phyloP scores from a whole-genome alignment of 257 asterid species.

The Solanum pennellii region DNA sequence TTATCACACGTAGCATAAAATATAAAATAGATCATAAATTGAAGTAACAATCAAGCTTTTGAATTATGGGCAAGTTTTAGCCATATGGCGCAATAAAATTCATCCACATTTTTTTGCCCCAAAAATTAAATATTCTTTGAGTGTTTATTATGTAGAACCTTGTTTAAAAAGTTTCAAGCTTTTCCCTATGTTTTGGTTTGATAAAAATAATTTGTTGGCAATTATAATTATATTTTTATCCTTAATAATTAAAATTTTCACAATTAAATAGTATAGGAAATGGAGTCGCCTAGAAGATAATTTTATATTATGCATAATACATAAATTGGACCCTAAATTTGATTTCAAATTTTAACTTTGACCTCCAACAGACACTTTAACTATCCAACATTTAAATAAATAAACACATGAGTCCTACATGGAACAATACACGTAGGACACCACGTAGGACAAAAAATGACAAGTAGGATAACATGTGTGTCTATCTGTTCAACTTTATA shows the following conservation, averaged over 20 bases:
- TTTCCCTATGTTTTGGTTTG: not conserved
- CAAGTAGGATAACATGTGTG: too few relatives aligned
- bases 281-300: not conserved
- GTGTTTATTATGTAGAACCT: not conserved
- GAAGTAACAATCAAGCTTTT: not conserved
- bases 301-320: too few relatives aligned
- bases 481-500: too few relatives aligned
- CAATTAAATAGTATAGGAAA: not conserved
- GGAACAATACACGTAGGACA: too few relatives aligned
- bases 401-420: too few relatives aligned
- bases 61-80: constrained; percentile 1
- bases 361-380: too few relatives aligned
- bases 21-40: not conserved
- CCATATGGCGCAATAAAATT: constrained; percentile 2
- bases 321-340: too few relatives aligned
- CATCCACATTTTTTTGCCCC: not conserved
- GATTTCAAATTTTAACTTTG: too few relatives aligned
- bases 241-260: not conserved
- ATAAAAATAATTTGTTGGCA: not conserved
- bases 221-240: not conserved
- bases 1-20: constrained; percentile 2
- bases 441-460: too few relatives aligned
- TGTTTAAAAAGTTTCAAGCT: not conserved
- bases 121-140: not conserved
- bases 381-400: too few relatives aligned